Evolutionary conservation across 495 filamentous ascomycete genomes (phyloP).

Genomic region (Chaetomium fimeti): DNA sequence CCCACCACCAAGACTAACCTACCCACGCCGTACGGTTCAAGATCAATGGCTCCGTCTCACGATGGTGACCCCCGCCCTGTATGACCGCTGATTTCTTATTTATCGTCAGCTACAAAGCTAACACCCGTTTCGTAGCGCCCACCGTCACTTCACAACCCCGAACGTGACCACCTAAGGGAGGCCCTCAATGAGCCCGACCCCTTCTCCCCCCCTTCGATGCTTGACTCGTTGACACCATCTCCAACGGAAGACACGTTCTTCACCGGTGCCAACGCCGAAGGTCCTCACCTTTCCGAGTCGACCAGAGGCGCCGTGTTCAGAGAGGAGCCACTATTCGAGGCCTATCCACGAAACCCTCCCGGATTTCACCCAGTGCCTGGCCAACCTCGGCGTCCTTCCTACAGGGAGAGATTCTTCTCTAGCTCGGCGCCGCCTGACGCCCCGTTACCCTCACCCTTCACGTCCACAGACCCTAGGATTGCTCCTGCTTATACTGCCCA

Average conservation of each 20-base stretch:
- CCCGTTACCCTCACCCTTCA: neutral
- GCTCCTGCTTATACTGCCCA: neutral
- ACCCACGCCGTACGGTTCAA: neutral
- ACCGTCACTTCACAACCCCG: neutral
- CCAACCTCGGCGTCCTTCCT: neutral
- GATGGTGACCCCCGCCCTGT: neutral
- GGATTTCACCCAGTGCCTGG: too few relatives aligned
- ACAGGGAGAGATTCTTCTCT: neutral
- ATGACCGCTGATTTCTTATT: neutral
- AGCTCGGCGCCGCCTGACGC: neutral
- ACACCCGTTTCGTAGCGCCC: neutral
- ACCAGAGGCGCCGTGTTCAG: too few relatives aligned
- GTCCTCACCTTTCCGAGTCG: too few relatives aligned
- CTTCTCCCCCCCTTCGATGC: neutral
- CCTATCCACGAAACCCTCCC: too few relatives aligned
- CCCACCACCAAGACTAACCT: neutral
- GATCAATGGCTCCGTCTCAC: neutral
- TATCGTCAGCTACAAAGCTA: too few relatives aligned
- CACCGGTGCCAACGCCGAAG: too few relatives aligned
- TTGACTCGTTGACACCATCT: too few relatives aligned
- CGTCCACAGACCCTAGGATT: neutral
- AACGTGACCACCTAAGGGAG: neutral
- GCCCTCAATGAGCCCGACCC: conserved; percentile 11
- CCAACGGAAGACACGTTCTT: too few relatives aligned
- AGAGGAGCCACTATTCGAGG: too few relatives aligned